A percentile compares a stretch with the other conserved stretches of the same genome.
Conservation (phyloP, 257 asterid species). For the Solanum commersonii region DNA sequence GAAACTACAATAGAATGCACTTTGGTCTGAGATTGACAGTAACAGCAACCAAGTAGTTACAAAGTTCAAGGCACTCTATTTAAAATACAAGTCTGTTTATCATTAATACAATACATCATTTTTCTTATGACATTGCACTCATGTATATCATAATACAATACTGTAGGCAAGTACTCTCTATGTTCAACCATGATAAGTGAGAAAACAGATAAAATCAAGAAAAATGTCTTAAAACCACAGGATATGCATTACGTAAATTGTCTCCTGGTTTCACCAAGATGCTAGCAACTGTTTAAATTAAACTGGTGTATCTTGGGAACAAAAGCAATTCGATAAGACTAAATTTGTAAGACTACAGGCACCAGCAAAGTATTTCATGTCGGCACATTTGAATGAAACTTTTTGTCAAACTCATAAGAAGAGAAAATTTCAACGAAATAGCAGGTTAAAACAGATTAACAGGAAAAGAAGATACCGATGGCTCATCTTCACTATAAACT, state of each 20-base stretch:
- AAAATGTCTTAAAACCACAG: neutral
- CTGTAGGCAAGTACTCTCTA: neutral
- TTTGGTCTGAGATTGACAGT: constrained; percentile 12
- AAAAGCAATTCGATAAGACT: neutral
- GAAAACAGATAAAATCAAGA: neutral
- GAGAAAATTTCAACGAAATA: neutral
- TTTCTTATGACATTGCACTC: neutral
- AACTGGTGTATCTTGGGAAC: neutral
- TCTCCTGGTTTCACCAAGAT: neutral
- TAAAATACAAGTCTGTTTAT: neutral
- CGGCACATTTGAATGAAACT: neutral
- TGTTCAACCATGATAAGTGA: neutral
- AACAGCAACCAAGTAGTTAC: neutral
- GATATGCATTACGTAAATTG: neutral
- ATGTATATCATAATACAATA: neutral
- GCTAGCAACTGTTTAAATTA: neutral
- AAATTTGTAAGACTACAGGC: neutral
- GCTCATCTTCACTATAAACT: neutral
- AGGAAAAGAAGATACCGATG: neutral
- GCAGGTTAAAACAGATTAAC: neutral
- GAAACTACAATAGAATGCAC: constrained; percentile 19
- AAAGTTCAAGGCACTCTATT: neutral
- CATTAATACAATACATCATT: neutral
- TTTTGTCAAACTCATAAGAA: neutral
- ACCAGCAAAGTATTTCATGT: neutral